Evolutionary conservation across 2,329 filamentous ascomycete genomes (phyloP).

Genomic region (Geosmithia flava): DNA sequence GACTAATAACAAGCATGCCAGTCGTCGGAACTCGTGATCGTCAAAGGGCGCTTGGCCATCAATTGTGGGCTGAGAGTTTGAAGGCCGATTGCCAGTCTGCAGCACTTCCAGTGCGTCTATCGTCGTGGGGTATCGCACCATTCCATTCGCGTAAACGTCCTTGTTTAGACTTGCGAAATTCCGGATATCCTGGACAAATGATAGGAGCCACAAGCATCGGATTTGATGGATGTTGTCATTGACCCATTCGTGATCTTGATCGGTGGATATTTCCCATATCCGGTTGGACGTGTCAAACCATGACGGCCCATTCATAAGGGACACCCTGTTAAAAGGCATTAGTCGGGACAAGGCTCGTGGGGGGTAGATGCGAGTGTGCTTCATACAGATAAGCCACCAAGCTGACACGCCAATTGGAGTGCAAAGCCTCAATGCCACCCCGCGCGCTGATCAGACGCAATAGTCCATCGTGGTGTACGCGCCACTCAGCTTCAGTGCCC

Average conservation of each 20-base stretch:
- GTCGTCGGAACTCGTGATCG: neutral
- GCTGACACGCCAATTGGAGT: slow-evolving; percentile 1
- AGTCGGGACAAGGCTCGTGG: neutral
- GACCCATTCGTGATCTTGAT: neutral
- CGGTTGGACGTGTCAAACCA: slow-evolving; percentile 2
- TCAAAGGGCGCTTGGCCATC: neutral
- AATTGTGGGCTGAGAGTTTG: neutral
- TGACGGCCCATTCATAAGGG: slow-evolving; percentile 1
- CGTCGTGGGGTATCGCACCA: neutral
- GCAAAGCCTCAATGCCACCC: slow-evolving; percentile 2
- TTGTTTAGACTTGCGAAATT: neutral
- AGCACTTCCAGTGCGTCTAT: neutral
- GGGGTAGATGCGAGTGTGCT: neutral
- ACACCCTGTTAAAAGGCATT: slow-evolving; percentile 1
- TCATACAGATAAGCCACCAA: slow-evolving; percentile 2
- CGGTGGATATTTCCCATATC: slow-evolving; percentile 1
- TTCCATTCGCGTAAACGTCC: neutral
- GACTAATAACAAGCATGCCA: slow-evolving; percentile 1
- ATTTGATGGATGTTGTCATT: neutral
- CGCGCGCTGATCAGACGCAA: neutral
- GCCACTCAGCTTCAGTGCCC: slow-evolving; percentile 2
- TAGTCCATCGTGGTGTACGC: slow-evolving; percentile 1
- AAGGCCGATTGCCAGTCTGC: neutral
- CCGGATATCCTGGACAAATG: slow-evolving; percentile 2
- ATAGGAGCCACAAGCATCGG: slow-evolving; percentile 3